Evolutionary conservation across 192 early-diverging fungal species (phyloP).

Genomic region (Diversispora eburnea): DNA sequence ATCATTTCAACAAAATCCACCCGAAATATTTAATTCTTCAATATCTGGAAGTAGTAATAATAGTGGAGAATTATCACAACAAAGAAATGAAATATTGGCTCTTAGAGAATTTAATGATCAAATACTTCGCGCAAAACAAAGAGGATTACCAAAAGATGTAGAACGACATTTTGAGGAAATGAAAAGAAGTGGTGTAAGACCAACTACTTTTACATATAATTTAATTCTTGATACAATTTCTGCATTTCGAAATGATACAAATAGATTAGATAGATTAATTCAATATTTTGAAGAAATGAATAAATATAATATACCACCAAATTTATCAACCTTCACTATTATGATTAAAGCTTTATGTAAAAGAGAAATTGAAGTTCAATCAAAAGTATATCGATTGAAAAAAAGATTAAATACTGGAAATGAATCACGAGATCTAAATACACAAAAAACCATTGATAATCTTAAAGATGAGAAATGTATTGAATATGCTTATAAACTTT

Average conservation of each 20-base stretch:
- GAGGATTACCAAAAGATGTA: background rate
- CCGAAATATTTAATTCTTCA: no score
- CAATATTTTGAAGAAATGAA: slow-evolving; percentile 22
- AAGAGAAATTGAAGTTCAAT: slow-evolving; percentile 8
- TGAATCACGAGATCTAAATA: background rate
- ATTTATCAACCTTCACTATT: slow-evolving; percentile 5
- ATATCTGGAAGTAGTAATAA: background rate
- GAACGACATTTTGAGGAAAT: slow-evolving; percentile 1
- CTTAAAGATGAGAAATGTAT: slow-evolving; percentile 4
- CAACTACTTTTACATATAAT: slow-evolving; percentile 17
- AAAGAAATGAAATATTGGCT: background rate
- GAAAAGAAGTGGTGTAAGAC: background rate
- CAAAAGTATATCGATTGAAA: background rate
- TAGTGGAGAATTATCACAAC: background rate
- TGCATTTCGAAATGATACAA: background rate
- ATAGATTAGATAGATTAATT: background rate
- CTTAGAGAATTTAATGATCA: slow-evolving; percentile 5
- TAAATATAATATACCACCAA: slow-evolving; percentile 8
- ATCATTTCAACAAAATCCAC: no score
- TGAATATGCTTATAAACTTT: slow-evolving; percentile 1
- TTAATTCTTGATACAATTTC: slow-evolving; percentile 9
- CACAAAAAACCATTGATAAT: background rate
- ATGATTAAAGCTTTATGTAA: slow-evolving; percentile 8
- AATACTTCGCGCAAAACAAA: background rate
- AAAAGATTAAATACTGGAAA: background rate